Evolutionary conservation across 1,284 basidiomycete genomes (phyloP).

Genomic region (Cutaneotrichosporon sp.): DNA sequence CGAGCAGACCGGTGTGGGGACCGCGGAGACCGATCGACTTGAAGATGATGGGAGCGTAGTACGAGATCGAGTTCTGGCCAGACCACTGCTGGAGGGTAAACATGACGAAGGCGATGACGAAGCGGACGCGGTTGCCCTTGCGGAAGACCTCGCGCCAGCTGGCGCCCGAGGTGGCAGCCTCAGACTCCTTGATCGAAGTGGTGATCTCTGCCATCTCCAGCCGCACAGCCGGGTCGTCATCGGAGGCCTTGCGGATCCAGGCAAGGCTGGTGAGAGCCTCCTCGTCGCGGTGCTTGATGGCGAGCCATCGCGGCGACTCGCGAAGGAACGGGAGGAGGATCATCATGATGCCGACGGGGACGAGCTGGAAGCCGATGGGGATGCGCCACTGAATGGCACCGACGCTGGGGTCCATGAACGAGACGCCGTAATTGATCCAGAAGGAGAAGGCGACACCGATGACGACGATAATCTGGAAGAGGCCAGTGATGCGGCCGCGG

Average conservation of each 20-base stretch:
- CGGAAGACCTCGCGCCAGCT: slow-evolving; percentile 64
- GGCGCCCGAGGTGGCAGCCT: slow-evolving; percentile 42
- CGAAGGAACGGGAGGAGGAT: slow-evolving; percentile 67
- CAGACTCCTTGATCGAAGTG: slow-evolving; percentile 57
- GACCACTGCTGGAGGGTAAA: slow-evolving; percentile 66
- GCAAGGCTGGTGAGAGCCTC: slow-evolving; percentile 57
- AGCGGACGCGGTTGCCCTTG: slow-evolving; percentile 69
- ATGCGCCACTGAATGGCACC: slow-evolving; percentile 48
- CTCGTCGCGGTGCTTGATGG: slow-evolving; percentile 59
- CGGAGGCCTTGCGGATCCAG: slow-evolving; percentile 62
- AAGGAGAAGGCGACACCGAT: slow-evolving; percentile 36
- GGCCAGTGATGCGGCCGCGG: slow-evolving; percentile 63
- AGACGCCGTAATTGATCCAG: slow-evolving; percentile 44
- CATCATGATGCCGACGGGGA: slow-evolving; percentile 74
- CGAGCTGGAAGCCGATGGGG: slow-evolving; percentile 52
- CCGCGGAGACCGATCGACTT: slow-evolving; percentile 60
- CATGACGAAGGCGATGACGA: slow-evolving; percentile 62
- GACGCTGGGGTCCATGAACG: slow-evolving; percentile 33
- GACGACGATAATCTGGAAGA: slow-evolving; percentile 77
- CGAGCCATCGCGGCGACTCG: slow-evolving; percentile 59
- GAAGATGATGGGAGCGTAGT: slow-evolving; percentile 67
- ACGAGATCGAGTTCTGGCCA: slow-evolving; percentile 62
- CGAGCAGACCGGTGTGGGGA: slow-evolving; percentile 62
- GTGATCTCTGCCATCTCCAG: slow-evolving; percentile 60
- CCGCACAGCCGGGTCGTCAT: slow-evolving; percentile 58